These are phyloP conservation scores for Mycena citricolor DNA, from an alignment of 1,284 basidiomycete genomes.

Conservation along the genomic window DNA sequence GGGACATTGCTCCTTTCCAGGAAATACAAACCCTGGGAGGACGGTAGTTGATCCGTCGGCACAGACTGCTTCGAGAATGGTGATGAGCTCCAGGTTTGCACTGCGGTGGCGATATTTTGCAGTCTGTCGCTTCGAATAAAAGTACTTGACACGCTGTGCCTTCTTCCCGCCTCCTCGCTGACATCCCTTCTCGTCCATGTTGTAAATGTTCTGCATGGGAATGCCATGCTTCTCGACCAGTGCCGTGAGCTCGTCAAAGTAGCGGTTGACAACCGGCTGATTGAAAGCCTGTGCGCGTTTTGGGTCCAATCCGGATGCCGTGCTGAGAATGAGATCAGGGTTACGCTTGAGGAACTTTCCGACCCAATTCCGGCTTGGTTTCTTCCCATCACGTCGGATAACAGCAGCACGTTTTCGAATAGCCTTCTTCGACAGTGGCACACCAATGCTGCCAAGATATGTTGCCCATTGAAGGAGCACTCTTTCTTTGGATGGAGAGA, in stretches of 20 bases:
- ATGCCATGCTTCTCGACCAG: constrained; percentile 28
- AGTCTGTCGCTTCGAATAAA: constrained; percentile 17
- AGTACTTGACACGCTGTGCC: constrained; percentile 24
- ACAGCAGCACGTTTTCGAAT: constrained; percentile 22
- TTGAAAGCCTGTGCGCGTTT: constrained; percentile 34
- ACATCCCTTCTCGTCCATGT: constrained; percentile 41
- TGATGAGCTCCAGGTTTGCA: constrained; percentile 33
- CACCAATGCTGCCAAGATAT: constrained; percentile 19
- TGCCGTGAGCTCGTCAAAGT: constrained; percentile 24
- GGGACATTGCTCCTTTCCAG: constrained; percentile 19
- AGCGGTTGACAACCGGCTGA: constrained; percentile 22
- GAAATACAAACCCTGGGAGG: constrained; percentile 28
- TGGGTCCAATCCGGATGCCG: constrained; percentile 30
- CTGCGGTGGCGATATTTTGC: constrained; percentile 25
- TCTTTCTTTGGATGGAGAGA: constrained; percentile 21
- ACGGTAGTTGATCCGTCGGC: constrained; percentile 32
- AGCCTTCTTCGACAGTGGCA: constrained; percentile 23
- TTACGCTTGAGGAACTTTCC: constrained; percentile 23
- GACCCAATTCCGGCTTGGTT: constrained; percentile 26
- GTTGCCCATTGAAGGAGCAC: constrained; percentile 28
- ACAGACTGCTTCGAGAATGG: constrained; percentile 32
- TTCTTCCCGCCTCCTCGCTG: constrained; percentile 35
- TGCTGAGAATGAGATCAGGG: constrained; percentile 25
- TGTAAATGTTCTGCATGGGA: constrained; percentile 38
- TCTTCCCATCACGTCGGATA: constrained; percentile 16